These are phyloP conservation scores for Phialocephala subalpina DNA, from an alignment of 2,329 filamentous ascomycete genomes.

Conservation along the genomic window DNA sequence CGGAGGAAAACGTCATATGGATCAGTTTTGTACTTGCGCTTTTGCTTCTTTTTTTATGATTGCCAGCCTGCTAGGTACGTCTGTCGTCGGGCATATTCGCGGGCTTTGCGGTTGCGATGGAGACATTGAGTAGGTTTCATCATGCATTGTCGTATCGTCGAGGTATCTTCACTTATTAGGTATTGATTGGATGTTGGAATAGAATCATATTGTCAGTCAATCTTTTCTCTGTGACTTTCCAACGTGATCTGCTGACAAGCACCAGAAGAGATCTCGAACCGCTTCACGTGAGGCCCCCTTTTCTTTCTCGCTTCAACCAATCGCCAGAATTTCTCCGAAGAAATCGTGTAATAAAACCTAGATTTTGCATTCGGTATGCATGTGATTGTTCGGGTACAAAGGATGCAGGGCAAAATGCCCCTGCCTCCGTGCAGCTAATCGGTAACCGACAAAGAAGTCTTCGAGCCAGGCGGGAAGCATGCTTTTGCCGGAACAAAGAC, in stretches of 20 bases:
- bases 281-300: too few relatives aligned
- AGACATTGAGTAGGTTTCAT: background rate
- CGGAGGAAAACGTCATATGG: slow-evolving; percentile 12
- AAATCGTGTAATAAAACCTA: too few relatives aligned
- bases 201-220: background rate
- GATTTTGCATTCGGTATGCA: too few relatives aligned
- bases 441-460: background rate
- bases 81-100: slow-evolving; percentile 28
- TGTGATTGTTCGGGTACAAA: too few relatives aligned
- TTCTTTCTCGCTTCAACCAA: too few relatives aligned
- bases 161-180: background rate
- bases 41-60: slow-evolving; percentile 32
- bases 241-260: background rate
- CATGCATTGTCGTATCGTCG: slow-evolving; percentile 2
- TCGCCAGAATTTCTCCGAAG: too few relatives aligned
- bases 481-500: background rate
- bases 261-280: too few relatives aligned
- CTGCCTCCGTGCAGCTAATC: background rate
- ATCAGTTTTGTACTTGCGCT: slow-evolving; percentile 23
- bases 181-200: slow-evolving; percentile 4
- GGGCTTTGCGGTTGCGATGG: slow-evolving; percentile 1
- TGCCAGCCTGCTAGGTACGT: slow-evolving; percentile 16
- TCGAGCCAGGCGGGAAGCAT: background rate
- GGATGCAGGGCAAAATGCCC: too few relatives aligned
- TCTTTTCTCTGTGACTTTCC: background rate